phyloP scores from a whole-genome alignment of 2,329 filamentous ascomycete genomes.

The Monosporascus sp. region DNA sequence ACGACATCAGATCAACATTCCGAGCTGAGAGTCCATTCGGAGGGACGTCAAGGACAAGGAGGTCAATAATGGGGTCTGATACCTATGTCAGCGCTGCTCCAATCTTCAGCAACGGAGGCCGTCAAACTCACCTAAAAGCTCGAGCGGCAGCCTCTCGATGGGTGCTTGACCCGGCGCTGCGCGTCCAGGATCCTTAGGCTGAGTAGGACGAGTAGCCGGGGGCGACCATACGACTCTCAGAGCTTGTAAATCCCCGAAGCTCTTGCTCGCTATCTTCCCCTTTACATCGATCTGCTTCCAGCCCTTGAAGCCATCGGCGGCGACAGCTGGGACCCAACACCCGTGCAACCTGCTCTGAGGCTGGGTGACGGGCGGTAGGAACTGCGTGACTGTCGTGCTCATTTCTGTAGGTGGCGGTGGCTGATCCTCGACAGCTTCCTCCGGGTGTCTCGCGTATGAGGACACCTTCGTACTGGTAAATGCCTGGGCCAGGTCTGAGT shows the following conservation, averaged over 20 bases:
- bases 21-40: constrained; percentile 71
- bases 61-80: constrained; percentile 66
- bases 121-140: constrained; percentile 60
- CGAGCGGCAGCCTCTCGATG: constrained; percentile 63
- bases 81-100: constrained; percentile 5
- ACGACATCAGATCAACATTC: constrained; percentile 72
- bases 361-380: constrained; percentile 48
- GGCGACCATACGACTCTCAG: constrained; percentile 51
- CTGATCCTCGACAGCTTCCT: constrained; percentile 46
- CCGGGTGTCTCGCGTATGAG: constrained; percentile 42
- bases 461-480: constrained; percentile 61
- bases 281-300: constrained; percentile 59
- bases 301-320: constrained; percentile 51
- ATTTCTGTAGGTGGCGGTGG: constrained; percentile 36
- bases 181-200: constrained; percentile 28
- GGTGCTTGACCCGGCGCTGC: constrained; percentile 44
- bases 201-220: constrained; percentile 23
- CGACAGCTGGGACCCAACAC: constrained; percentile 47
- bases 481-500: constrained; percentile 54
- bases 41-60: constrained; percentile 66
- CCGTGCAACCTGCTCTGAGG: constrained; percentile 53
- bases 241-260: constrained; percentile 54
- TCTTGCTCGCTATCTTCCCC: constrained; percentile 55
- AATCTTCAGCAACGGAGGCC: constrained; percentile 1
- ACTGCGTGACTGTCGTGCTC: constrained; percentile 39